Evolutionary conservation across 2,329 filamentous ascomycete species (phyloP).

Genomic region (Dothistroma septosporum): DNA sequence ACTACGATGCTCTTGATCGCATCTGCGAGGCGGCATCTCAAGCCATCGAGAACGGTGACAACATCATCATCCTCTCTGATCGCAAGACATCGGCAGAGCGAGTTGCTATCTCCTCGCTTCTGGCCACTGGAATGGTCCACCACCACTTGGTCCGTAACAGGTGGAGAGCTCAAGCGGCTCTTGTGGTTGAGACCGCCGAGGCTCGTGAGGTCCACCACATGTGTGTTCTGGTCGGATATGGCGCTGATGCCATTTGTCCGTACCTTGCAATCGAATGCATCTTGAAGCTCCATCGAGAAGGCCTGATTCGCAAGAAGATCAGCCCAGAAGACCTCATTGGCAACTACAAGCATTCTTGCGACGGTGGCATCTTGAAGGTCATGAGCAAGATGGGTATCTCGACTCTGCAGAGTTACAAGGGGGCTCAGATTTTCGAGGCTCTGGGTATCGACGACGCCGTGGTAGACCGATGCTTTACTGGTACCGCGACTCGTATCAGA

Average conservation of each 20-base stretch:
- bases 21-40: slow-evolving; percentile 83
- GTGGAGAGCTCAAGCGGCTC: slow-evolving; percentile 82
- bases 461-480: slow-evolving; percentile 90
- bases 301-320: slow-evolving; percentile 85
- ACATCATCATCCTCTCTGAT: slow-evolving; percentile 84
- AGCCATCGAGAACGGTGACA: slow-evolving; percentile 77
- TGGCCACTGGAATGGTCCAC: slow-evolving; percentile 90
- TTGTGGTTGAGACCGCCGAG: slow-evolving; percentile 88
- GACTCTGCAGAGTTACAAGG: slow-evolving; percentile 93
- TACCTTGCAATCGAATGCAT: slow-evolving; percentile 96
- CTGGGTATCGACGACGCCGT: slow-evolving; percentile 89
- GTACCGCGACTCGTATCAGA: slow-evolving; percentile 89
- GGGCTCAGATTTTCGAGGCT: slow-evolving; percentile 95
- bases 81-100: slow-evolving; percentile 77
- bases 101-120: slow-evolving; percentile 76
- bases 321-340: slow-evolving; percentile 76
- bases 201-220: slow-evolving; percentile 97
- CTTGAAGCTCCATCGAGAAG: slow-evolving; percentile 91
- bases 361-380: slow-evolving; percentile 94
- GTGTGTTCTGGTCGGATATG: slow-evolving; percentile 95
- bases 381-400: slow-evolving; percentile 99
- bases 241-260: slow-evolving; percentile 89
- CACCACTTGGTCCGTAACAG: slow-evolving; percentile 94
- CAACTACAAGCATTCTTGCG: slow-evolving; percentile 96
- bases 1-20: slow-evolving; percentile 78